phyloP scores from a whole-genome alignment of 108 stramenopile genomes.

The Stephanodiscus triporus region DNA sequence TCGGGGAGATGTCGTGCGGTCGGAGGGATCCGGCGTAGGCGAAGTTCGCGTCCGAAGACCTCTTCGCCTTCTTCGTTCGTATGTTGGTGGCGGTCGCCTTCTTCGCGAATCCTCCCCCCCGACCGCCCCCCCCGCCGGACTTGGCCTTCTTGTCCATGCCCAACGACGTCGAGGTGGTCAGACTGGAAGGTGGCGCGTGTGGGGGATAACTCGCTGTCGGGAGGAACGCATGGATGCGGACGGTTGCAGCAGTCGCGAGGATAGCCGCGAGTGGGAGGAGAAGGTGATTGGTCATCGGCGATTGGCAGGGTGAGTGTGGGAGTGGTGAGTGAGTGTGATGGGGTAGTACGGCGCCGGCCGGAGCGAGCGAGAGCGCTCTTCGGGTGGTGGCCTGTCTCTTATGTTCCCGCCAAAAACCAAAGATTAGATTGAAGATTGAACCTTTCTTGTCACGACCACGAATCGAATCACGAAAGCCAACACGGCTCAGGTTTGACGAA shows the following conservation, averaged over 20 bases:
- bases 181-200: background rate
- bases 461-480: too few species aligned
- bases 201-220: background rate
- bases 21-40: constrained; percentile 69
- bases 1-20: constrained; percentile 68
- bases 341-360: too few species aligned
- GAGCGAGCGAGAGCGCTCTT: too few species aligned
- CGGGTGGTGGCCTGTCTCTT: too few species aligned
- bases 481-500: too few species aligned
- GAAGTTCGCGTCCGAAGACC: constrained; percentile 31
- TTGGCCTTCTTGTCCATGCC: constrained; percentile 21
- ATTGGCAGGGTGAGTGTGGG: too few species aligned
- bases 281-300: background rate
- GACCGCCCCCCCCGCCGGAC: background rate
- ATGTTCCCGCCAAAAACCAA: too few species aligned
- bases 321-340: too few species aligned
- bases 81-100: constrained; percentile 27
- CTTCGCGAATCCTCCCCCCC: constrained; percentile 26
- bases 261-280: background rate
- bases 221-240: constrained; percentile 2
- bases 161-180: constrained; percentile 3
- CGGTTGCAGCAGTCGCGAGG: background rate
- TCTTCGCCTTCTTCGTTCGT: background rate
- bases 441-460: too few species aligned
- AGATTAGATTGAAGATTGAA: too few species aligned